These are phyloP conservation scores for Termitomyces sp. DNA, from an alignment of 768 basidiomycete genomes.

Conservation along the genomic window DNA sequence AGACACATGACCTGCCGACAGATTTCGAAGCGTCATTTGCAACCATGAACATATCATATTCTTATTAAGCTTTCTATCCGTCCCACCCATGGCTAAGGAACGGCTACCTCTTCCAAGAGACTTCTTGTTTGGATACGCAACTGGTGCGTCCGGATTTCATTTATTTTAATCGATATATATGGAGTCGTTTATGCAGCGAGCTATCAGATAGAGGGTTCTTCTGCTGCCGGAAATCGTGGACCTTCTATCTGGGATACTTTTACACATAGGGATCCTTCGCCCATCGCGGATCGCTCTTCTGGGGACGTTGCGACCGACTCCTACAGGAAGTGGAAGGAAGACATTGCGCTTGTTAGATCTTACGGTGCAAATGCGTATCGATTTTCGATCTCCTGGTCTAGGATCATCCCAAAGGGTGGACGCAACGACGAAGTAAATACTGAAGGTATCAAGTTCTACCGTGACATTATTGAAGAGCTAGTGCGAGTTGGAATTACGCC, in stretches of 20 bases:
- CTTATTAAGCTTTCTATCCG: neutral
- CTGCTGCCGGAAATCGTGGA: constrained; percentile 47
- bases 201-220: constrained; percentile 73
- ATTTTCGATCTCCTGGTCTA: constrained; percentile 71
- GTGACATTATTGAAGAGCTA: constrained; percentile 59
- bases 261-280: constrained; percentile 43
- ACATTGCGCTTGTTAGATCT: constrained; percentile 52
- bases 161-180: neutral
- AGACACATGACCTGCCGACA: neutral
- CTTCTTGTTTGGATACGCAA: constrained; percentile 31
- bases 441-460: constrained; percentile 63
- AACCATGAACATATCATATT: neutral
- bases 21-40: no score
- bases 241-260: constrained; percentile 76
- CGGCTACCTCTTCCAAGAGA: constrained; percentile 20
- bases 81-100: neutral
- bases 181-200: constrained; percentile 34
- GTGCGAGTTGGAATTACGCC: constrained; percentile 56
- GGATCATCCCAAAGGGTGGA: constrained; percentile 64
- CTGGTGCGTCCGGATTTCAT: constrained; percentile 17
- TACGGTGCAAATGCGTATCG: constrained; percentile 71
- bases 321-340: constrained; percentile 59
- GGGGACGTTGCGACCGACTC: constrained; percentile 70
- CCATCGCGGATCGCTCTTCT: constrained; percentile 53
- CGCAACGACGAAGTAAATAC: constrained; percentile 59